These are phyloP conservation scores for Falciphora oryzae DNA, from an alignment of 2,329 filamentous ascomycete species.

Conservation along the genomic window DNA sequence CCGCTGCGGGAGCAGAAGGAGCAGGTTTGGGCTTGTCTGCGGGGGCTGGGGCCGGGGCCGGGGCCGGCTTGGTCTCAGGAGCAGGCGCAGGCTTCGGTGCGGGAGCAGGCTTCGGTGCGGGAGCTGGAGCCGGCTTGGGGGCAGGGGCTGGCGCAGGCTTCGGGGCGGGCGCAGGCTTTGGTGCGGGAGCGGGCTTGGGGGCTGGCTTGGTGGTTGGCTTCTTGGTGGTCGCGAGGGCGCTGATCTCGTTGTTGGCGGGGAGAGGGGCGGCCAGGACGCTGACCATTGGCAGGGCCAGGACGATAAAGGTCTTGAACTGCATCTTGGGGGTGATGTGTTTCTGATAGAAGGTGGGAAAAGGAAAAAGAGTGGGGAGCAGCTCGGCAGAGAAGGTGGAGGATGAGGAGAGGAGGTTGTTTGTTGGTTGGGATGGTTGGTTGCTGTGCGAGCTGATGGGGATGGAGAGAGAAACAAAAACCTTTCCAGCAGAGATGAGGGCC, in stretches of 20 bases:
- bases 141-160: no score
- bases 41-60: neutral
- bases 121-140: no score
- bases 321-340: neutral
- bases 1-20: neutral
- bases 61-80: no score
- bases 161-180: neutral
- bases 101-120: no score
- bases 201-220: neutral
- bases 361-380: neutral
- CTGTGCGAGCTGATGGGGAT: no score
- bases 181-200: neutral
- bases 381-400: no score
- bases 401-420: no score
- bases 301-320: neutral
- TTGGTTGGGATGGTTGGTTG: no score
- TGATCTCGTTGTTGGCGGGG: neutral
- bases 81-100: no score
- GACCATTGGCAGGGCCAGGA: neutral
- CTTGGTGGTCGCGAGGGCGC: neutral
- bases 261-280: conserved; percentile 3
- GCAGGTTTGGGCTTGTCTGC: neutral
- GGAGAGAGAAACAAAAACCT: no score
- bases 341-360: neutral
- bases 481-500: no score